A percentile compares a stretch with the other conserved stretches of the same genome.
Evolutionary conservation across 2,329 filamentous ascomycete species (phyloP).

Genomic region (Colletotrichum aenigma): DNA sequence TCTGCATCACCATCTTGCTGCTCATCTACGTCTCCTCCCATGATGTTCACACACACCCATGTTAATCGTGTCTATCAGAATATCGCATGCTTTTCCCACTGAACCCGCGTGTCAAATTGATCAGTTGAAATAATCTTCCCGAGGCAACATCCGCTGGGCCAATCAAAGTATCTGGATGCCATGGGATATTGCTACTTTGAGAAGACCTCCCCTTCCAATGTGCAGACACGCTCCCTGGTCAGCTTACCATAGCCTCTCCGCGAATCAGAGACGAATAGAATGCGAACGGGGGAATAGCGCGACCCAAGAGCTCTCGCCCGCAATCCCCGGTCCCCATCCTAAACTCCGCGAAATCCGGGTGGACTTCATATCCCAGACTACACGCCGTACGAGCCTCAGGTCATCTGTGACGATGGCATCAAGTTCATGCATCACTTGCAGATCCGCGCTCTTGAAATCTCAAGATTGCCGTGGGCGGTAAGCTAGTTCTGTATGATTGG

Average conservation of each 20-base stretch:
- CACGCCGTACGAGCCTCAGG: background rate
- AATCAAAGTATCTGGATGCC: background rate
- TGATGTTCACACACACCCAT: background rate
- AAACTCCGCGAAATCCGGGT: background rate
- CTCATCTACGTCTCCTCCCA: background rate
- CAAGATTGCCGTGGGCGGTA: background rate
- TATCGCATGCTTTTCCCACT: accelerated
- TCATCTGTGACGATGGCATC: background rate
- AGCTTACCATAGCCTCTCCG: background rate
- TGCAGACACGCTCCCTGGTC: background rate
- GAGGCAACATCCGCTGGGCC: background rate
- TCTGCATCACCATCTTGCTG: background rate
- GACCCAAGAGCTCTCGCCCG: background rate
- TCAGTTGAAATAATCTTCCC: background rate
- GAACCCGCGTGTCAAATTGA: accelerated
- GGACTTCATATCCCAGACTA: accelerated
- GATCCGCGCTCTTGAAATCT: accelerated
- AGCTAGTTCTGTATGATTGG: accelerated
- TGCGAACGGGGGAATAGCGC: background rate
- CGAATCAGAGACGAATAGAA: background rate
- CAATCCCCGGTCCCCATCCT: background rate
- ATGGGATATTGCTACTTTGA: background rate
- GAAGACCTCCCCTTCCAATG: background rate
- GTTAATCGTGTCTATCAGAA: background rate
- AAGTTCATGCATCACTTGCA: accelerated